Evolutionary conservation across 495 filamentous ascomycete species (phyloP).

Genomic region (Hyaloscypha variabilis): DNA sequence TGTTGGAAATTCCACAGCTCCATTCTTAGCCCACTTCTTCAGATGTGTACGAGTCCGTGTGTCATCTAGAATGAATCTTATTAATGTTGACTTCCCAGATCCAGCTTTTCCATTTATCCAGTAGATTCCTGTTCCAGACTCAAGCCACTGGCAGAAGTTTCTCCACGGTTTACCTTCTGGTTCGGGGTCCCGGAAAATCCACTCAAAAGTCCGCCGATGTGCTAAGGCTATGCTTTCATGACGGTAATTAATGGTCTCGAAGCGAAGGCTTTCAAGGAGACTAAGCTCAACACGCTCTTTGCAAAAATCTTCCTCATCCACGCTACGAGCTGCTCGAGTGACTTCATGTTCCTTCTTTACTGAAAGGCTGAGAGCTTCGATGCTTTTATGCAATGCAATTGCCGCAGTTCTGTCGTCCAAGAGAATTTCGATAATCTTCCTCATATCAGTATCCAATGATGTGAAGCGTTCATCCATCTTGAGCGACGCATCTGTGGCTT

Average conservation of each 20-base stretch:
- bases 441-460: neutral
- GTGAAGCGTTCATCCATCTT: neutral
- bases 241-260: slow-evolving; percentile 28
- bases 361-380: neutral
- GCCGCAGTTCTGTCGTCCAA: no score
- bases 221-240: slow-evolving; percentile 28
- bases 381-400: neutral
- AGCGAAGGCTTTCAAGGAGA: slow-evolving; percentile 28
- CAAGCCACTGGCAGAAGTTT: slow-evolving; percentile 29
- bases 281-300: neutral
- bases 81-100: slow-evolving; percentile 44
- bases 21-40: slow-evolving; percentile 25
- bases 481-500: neutral
- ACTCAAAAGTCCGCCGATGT: slow-evolving; percentile 33
- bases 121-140: slow-evolving; percentile 29
- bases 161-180: slow-evolving; percentile 1
- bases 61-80: slow-evolving; percentile 38
- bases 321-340: no score
- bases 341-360: neutral
- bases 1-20: slow-evolving; percentile 9
- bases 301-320: neutral
- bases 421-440: neutral
- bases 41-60: slow-evolving; percentile 18
- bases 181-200: slow-evolving; percentile 23
- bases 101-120: slow-evolving; percentile 44